Percentiles rank a stretch among this genome's conserved stretches.
Conservation (phyloP, 345 rosid species). For the Aquilaria yunnanensis region DNA sequence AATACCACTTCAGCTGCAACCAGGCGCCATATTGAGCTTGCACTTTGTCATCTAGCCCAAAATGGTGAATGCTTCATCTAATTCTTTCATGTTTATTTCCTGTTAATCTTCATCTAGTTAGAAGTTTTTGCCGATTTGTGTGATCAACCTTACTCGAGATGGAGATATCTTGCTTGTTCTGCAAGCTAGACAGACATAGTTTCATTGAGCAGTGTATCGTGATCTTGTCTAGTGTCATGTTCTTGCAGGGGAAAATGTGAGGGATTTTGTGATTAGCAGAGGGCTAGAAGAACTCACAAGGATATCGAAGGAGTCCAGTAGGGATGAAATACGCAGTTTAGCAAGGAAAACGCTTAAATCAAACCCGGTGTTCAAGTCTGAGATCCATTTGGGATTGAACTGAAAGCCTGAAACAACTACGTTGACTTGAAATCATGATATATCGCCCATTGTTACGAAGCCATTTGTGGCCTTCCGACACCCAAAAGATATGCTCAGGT, state of each 20-base stretch:
- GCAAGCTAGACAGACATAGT: not conserved
- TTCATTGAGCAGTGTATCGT: not conserved
- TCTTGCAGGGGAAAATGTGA: constrained; percentile 60
- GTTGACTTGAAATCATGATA: too few relatives aligned
- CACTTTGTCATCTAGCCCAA: constrained; percentile 94
- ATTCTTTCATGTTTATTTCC: too few relatives aligned
- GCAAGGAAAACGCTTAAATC: constrained; percentile 74
- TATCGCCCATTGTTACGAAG: too few relatives aligned
- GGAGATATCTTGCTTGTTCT: not conserved
- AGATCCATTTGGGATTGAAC: constrained; percentile 5
- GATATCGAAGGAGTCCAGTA: constrained; percentile 67
- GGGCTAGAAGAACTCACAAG: constrained; percentile 53
- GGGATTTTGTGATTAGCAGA: constrained; percentile 54
- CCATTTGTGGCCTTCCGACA: too few relatives aligned
- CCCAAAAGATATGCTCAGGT: too few relatives aligned
- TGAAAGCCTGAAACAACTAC: too few relatives aligned
- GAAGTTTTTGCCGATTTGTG: too few relatives aligned
- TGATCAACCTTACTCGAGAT: not conserved
- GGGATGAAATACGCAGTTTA: constrained; percentile 84
- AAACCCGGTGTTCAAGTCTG: constrained; percentile 34
- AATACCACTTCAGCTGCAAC: constrained; percentile 51
- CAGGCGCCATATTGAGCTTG: constrained; percentile 77
- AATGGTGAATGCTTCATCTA: constrained; percentile 40
- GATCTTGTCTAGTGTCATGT: too few relatives aligned
- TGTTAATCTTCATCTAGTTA: not conserved